Conservation (phyloP, 495 filamentous ascomycete species). For the Penicillium nucicola region DNA sequence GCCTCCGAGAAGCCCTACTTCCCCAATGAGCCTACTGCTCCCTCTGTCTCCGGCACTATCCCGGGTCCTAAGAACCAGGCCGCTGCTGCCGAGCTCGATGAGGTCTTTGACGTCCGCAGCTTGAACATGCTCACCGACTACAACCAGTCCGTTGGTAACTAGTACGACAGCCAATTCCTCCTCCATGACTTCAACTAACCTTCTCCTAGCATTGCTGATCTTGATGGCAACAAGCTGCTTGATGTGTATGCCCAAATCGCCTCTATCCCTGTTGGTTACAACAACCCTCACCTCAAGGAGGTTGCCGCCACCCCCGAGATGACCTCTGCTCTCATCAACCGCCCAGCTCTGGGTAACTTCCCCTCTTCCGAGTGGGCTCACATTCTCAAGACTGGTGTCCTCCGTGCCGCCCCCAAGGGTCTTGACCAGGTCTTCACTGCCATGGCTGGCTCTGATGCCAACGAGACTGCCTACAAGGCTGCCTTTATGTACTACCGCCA, state of each 20-base stretch:
- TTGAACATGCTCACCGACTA: constrained; percentile 92
- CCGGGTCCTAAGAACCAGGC: constrained; percentile 76
- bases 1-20: constrained; percentile 57
- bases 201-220: constrained; percentile 69
- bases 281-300: constrained; percentile 76
- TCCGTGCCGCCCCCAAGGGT: constrained; percentile 86
- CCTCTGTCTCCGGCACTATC: constrained; percentile 71
- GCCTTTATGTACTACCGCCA: constrained; percentile 97
- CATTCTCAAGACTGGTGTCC: constrained; percentile 80
- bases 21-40: constrained; percentile 71
- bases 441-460: constrained; percentile 93
- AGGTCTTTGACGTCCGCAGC: constrained; percentile 90
- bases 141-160: constrained; percentile 61
- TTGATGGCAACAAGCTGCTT: constrained; percentile 66
- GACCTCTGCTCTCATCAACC: constrained; percentile 82
- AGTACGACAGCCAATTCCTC: constrained; percentile 34
- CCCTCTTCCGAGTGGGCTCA: constrained; percentile 85
- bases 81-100: constrained; percentile 68
- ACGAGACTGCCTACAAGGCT: constrained; percentile 98
- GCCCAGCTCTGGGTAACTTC: constrained; percentile 95
- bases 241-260: constrained; percentile 96
- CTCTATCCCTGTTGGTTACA: constrained; percentile 96
- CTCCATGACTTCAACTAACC: constrained; percentile 21
- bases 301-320: constrained; percentile 75
- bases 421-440: constrained; percentile 96